These are phyloP conservation scores for Ganoderma leucocontextum DNA, from an alignment of 1,284 basidiomycete genomes.

Conservation along the genomic window DNA sequence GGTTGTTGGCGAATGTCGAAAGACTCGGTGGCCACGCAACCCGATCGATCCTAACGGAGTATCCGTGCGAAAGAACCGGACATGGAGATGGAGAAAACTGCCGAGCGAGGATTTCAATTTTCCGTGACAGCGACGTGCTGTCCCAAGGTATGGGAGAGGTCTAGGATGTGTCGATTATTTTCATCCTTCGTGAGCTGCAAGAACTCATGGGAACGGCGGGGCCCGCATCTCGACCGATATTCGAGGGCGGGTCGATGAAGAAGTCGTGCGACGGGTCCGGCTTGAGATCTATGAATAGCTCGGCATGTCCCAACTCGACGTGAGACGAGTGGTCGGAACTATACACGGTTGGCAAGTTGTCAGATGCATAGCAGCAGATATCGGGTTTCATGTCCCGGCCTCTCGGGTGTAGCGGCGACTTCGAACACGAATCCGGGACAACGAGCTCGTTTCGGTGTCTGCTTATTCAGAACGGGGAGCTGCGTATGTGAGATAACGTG, in stretches of 20 bases:
- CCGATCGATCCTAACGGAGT: slow-evolving; percentile 42
- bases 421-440: slow-evolving; percentile 26
- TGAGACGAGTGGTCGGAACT: neutral
- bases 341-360: neutral
- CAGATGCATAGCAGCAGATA: slow-evolving; percentile 16
- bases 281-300: slow-evolving; percentile 20
- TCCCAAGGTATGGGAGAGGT: neutral
- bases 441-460: slow-evolving; percentile 5
- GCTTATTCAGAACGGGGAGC: slow-evolving; percentile 8
- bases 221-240: too few species aligned
- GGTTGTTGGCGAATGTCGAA: slow-evolving; percentile 17
- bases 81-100: slow-evolving; percentile 40
- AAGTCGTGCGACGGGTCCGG: slow-evolving; percentile 11
- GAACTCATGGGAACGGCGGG: slow-evolving; percentile 7
- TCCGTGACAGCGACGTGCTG: slow-evolving; percentile 21
- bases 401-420: neutral
- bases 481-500: neutral
- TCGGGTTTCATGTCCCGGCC: slow-evolving; percentile 17
- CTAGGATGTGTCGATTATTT: neutral
- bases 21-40: slow-evolving; percentile 33
- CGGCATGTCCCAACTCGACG: slow-evolving; percentile 21
- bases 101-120: slow-evolving; percentile 15
- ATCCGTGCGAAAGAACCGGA: slow-evolving; percentile 35
- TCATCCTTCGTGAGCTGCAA: neutral
- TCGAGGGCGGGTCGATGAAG: slow-evolving; percentile 18